Conservation (phyloP, 2,329 filamentous ascomycete genomes). For the Reticulascus tulasneorum region DNA sequence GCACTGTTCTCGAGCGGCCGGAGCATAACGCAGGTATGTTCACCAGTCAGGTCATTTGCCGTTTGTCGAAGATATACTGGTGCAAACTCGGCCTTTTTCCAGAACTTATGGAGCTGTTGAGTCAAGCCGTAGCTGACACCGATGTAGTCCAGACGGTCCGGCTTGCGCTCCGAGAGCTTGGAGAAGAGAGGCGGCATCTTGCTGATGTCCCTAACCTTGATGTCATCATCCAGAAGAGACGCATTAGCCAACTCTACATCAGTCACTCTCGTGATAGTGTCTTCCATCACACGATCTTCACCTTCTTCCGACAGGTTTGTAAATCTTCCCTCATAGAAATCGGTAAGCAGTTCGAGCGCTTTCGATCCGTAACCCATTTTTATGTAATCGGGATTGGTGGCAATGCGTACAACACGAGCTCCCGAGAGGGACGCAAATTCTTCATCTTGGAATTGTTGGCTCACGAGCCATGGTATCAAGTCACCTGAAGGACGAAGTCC, state of each 20-base stretch:
- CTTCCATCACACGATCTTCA: constrained; percentile 44
- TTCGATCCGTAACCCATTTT: constrained; percentile 91
- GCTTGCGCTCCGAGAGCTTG: constrained; percentile 77
- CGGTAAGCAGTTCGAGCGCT: constrained; percentile 78
- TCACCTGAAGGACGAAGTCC: constrained; percentile 88
- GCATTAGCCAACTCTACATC: constrained; percentile 76
- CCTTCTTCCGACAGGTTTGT: constrained; percentile 74
- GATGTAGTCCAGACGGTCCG: constrained; percentile 81
- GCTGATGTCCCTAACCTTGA: constrained; percentile 84
- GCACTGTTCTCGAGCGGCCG: constrained; percentile 66
- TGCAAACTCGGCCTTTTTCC: constrained; percentile 82
- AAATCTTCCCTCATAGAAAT: constrained; percentile 96
- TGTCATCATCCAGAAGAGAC: constrained; percentile 77
- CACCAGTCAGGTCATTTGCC: constrained; percentile 90
- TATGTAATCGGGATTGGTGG: constrained; percentile 90
- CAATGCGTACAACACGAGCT: constrained; percentile 87
- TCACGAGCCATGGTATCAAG: constrained; percentile 94
- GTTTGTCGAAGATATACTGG: constrained; percentile 95
- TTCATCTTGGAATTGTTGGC: constrained; percentile 96
- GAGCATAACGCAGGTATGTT: constrained; percentile 98
- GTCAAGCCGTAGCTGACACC: constrained; percentile 96
- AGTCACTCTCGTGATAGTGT: constrained; percentile 72
- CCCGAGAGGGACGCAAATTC: constrained; percentile 93
- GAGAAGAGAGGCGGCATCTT: constrained; percentile 93
- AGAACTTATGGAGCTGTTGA: constrained; percentile 85